Base-by-base conservation (phyloP, 805 yeast genomes). In the Starmera amethionina region DNA sequence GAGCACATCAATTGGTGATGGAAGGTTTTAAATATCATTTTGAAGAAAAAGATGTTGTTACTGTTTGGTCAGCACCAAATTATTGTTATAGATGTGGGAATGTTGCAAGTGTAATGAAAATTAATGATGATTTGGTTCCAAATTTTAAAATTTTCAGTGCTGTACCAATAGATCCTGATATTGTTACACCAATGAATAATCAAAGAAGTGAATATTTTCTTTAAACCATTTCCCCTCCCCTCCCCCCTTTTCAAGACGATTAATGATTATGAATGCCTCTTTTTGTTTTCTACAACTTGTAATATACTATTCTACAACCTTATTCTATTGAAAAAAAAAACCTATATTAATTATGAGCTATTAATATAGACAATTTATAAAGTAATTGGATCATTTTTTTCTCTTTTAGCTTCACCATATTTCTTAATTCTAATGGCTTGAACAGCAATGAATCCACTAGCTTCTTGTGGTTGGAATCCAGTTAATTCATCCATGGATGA, bases 401-500 rank as follows among this genome's bases (percentile, higher is more conserved):
- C 89, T 68, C 85, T 81, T 63, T 88, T 95, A 58, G 93, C 75
- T 69, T 88, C 94, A 64, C 98, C 98, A 64, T 86, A 93, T 71
- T 93, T 93, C 77, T 93, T 93, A 64, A 90, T 85, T 75, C 98
- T 87, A 65, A 93, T 93, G 47, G 97, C 86, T 73, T 93, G 97
- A 54, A 93, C 95, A 52, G 96, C 86, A 66, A 93, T 93, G 77
- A 93, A 93, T 42, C 98, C 98, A 46, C 94, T 71, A 44, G 98
- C 87, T 64, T 90, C 97, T 63, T 84, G 88, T 48, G 98, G 98
- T 56, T 85, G 82, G 75, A 93, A 93, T 44, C 96, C 98, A 43
- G 97, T 88, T 59, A 93, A 79, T 70, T 93, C 98, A 67, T 93
- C 98, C 98, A 93, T 93, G 11, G 97, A 90, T 13, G 97, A 89